Evolutionary conservation across 2,329 filamentous ascomycete species (phyloP).

Genomic region (Colletotrichum ledebouriae): DNA sequence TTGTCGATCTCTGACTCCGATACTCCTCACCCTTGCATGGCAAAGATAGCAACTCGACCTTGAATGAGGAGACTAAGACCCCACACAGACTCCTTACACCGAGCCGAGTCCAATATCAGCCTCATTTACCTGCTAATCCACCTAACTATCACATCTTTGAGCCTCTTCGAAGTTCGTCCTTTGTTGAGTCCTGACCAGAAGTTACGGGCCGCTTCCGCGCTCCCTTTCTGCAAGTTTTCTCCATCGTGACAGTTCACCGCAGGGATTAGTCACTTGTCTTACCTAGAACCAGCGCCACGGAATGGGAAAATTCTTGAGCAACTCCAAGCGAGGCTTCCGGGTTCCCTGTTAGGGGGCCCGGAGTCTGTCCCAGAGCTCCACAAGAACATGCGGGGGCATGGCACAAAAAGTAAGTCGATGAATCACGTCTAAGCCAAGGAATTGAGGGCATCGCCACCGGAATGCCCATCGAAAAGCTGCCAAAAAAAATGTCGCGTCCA

Average conservation of each 20-base stretch:
- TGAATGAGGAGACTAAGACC: neutral
- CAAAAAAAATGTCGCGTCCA: constrained; percentile 12
- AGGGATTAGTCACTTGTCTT: constrained; percentile 33
- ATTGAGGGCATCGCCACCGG: constrained; percentile 13
- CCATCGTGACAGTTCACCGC: neutral
- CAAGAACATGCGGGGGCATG: constrained; percentile 32
- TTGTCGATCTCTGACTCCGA: neutral
- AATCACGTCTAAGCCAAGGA: constrained; percentile 22
- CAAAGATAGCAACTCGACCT: neutral
- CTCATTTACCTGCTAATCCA: neutral
- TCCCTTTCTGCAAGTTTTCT: neutral
- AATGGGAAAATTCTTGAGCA: constrained; percentile 37
- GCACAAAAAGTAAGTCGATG: constrained; percentile 25
- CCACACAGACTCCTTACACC: neutral
- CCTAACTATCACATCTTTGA: constrained; percentile 7
- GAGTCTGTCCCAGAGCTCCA: constrained; percentile 17
- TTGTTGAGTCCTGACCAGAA: neutral
- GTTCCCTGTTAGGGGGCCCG: constrained; percentile 12
- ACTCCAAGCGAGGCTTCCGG: constrained; percentile 23
- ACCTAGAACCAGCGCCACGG: constrained; percentile 32
- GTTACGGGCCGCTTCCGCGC: constrained; percentile 9
- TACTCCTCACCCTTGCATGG: neutral
- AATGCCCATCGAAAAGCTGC: neutral
- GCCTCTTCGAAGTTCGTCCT: neutral
- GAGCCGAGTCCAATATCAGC: neutral